These are phyloP conservation scores for Venturia carpophila DNA, from an alignment of 2,329 filamentous ascomycete genomes.

Conservation along the genomic window DNA sequence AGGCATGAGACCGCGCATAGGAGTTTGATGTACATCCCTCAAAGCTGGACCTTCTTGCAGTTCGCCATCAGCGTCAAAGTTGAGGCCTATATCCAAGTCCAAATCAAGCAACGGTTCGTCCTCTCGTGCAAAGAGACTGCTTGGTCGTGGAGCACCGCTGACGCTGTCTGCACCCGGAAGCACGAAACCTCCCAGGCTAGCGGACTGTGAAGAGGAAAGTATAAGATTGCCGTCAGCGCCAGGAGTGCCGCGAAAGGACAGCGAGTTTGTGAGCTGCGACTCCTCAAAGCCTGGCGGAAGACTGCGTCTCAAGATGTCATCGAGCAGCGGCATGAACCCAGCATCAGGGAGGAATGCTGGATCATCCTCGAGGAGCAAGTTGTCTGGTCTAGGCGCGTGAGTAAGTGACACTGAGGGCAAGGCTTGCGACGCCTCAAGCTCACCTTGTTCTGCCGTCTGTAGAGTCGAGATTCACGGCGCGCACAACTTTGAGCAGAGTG, in stretches of 20 bases:
- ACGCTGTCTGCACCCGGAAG: slow-evolving; percentile 32
- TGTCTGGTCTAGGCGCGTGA: slow-evolving; percentile 52
- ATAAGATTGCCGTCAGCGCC: background rate
- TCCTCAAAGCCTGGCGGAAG: background rate
- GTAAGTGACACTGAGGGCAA: slow-evolving; percentile 12
- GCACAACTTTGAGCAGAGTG: slow-evolving; percentile 53
- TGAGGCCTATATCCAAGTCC: slow-evolving; percentile 45
- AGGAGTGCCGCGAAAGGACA: background rate
- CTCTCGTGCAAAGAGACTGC: slow-evolving; percentile 34
- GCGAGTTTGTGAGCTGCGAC: slow-evolving; percentile 1
- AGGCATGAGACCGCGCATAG: slow-evolving; percentile 1
- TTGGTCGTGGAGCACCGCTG: slow-evolving; percentile 31
- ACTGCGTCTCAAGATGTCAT: slow-evolving; percentile 42
- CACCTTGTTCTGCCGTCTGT: slow-evolving; percentile 43
- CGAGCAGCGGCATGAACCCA: slow-evolving; percentile 51
- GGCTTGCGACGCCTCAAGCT: background rate
- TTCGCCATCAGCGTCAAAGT: slow-evolving; percentile 55
- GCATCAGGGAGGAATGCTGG: slow-evolving; percentile 67
- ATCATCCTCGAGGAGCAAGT: slow-evolving; percentile 74
- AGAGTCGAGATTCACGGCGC: slow-evolving; percentile 56
- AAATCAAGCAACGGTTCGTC: background rate
- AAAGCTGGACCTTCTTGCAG: slow-evolving; percentile 31
- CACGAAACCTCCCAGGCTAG: slow-evolving; percentile 33
- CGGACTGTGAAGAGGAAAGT: slow-evolving; percentile 17
- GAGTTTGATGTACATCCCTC: background rate